phyloP scores from a whole-genome alignment of 1,284 basidiomycete genomes.

The Ustilago xerochloae region DNA sequence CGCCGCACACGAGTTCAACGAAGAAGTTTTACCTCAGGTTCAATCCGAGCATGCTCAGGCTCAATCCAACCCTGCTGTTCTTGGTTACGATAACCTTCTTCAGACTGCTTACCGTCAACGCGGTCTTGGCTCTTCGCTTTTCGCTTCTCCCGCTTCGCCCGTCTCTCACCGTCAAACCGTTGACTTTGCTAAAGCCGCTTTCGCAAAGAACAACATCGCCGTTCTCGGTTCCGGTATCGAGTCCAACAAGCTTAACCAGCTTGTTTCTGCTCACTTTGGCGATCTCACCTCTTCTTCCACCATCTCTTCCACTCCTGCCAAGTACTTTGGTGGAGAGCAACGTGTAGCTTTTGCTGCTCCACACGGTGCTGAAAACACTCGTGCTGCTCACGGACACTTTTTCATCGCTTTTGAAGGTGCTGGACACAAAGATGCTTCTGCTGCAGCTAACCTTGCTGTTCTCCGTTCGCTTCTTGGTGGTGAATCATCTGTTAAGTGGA shows the following conservation, averaged over 20 bases:
- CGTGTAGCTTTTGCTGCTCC: conserved; percentile 59
- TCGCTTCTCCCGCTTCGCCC: conserved; percentile 61
- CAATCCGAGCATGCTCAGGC: conserved; percentile 59
- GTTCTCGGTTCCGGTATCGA: conserved; percentile 64
- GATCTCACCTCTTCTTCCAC: conserved; percentile 42
- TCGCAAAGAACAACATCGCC: conserved; percentile 66
- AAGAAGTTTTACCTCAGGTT: conserved; percentile 64
- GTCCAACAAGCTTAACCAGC: conserved; percentile 46
- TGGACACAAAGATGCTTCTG: conserved; percentile 32
- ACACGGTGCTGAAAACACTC: conserved; percentile 57
- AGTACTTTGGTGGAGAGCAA: conserved; percentile 67
- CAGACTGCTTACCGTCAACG: conserved; percentile 66
- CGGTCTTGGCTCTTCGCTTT: conserved; percentile 63
- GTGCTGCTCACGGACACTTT: conserved; percentile 59
- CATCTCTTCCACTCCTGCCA: conserved; percentile 42
- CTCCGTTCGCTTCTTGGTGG: conserved; percentile 65
- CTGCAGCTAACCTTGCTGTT: conserved; percentile 60
- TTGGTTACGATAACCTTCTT: conserved; percentile 61
- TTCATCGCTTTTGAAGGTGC: conserved; percentile 66
- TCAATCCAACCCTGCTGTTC: conserved; percentile 49
- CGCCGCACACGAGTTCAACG: conserved; percentile 63
- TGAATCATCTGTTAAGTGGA: conserved; percentile 65
- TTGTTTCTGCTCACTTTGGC: conserved; percentile 58
- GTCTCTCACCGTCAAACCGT: conserved; percentile 52
- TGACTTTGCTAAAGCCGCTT: conserved; percentile 53